Conservation (phyloP, 257 asterid genomes). For the Scutellaria barbata region DNA sequence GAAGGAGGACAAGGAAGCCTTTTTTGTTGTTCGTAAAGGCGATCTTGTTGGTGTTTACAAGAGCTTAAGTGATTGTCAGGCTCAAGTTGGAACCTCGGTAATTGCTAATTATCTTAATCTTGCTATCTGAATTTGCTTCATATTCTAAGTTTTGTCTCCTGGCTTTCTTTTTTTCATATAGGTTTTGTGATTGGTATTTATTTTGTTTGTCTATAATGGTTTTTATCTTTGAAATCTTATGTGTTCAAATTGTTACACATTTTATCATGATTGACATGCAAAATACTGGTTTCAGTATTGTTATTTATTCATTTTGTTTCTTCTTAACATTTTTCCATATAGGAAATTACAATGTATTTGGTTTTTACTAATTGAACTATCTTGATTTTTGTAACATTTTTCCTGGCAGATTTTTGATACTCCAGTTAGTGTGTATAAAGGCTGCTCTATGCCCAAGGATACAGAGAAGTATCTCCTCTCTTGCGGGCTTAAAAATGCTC, state of each 20-base stretch:
- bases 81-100: slow-evolving; percentile 98
- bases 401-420: slow-evolving; percentile 76
- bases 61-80: slow-evolving; percentile 88
- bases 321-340: slow-evolving; percentile 1
- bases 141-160: not conserved
- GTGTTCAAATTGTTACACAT: not conserved
- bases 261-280: slow-evolving; percentile 15
- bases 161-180: not conserved
- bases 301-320: not conserved
- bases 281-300: slow-evolving; percentile 3
- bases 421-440: slow-evolving; percentile 90
- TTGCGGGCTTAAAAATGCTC: slow-evolving; percentile 83
- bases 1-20: slow-evolving; percentile 90
- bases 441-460: slow-evolving; percentile 79
- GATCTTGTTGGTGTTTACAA: slow-evolving; percentile 88
- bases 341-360: not conserved
- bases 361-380: slow-evolving; percentile 20
- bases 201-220: not conserved
- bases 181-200: not conserved
- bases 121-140: slow-evolving; percentile 26
- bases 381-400: not conserved
- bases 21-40: slow-evolving; percentile 97
- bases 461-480: slow-evolving; percentile 82
- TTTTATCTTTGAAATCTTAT: slow-evolving; percentile 10
- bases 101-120: slow-evolving; percentile 29